Evolutionary conservation across 1,139 yeast species (phyloP).

Genomic region (Hansenula lynferdii): DNA sequence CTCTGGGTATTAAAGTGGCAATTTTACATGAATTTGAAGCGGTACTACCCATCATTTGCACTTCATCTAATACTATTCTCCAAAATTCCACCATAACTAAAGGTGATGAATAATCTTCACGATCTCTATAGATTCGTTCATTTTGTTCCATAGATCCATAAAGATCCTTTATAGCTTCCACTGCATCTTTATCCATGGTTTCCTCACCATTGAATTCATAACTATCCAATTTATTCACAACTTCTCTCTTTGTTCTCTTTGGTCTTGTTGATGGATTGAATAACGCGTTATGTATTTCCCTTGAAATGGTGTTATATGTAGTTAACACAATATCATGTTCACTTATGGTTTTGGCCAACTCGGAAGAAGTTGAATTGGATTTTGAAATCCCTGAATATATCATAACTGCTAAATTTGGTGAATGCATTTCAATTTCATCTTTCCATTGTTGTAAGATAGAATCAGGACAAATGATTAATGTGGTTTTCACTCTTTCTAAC

Average conservation of each 20-base stretch:
- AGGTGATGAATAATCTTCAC: conserved; percentile 69
- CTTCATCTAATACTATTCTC: conserved; percentile 90
- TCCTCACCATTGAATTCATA: background rate
- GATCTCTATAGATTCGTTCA: conserved; percentile 16
- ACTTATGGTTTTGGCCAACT: conserved; percentile 31
- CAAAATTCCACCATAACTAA: conserved; percentile 81
- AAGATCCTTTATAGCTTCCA: conserved; percentile 12
- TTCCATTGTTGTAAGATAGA: conserved; percentile 84
- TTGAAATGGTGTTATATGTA: conserved; percentile 64
- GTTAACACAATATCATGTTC: conserved; percentile 77
- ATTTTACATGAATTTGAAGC: conserved; percentile 74
- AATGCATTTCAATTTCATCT: conserved; percentile 59
- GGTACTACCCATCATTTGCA: conserved; percentile 82
- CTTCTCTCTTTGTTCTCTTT: conserved; percentile 36
- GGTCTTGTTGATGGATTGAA: conserved; percentile 47
- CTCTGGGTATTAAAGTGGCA: conserved; percentile 73
- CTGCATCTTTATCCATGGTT: conserved; percentile 15
- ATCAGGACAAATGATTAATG: conserved; percentile 80
- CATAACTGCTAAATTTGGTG: conserved; percentile 53
- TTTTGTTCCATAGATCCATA: conserved; percentile 18
- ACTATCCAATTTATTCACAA: background rate
- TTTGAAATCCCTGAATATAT: conserved; percentile 59
- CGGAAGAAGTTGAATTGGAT: conserved; percentile 35
- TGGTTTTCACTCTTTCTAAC: conserved; percentile 57
- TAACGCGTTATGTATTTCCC: conserved; percentile 74